Conservation (phyloP, 176 grass and related monocot species). For the Thalia dealbata region DNA sequence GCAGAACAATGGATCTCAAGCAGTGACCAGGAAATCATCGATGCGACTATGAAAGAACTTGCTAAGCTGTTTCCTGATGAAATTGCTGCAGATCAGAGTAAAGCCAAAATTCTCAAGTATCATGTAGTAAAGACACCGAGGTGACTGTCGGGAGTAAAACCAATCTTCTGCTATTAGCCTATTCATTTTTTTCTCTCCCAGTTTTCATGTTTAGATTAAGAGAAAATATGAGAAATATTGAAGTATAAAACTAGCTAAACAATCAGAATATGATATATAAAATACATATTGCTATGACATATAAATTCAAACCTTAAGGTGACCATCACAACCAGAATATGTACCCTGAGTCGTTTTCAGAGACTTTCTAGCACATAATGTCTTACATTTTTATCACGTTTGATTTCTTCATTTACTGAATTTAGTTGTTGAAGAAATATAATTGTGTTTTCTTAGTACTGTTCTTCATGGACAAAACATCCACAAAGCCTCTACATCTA, state of each 20-base stretch:
- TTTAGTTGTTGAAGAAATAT: neutral
- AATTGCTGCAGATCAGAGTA: slow-evolving; percentile 83
- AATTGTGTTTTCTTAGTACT: neutral
- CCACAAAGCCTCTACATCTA: neutral
- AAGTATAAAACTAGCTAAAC: too few species aligned
- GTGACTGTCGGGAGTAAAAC: slow-evolving; percentile 18
- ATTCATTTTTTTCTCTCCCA: slow-evolving; percentile 7
- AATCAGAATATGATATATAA: neutral
- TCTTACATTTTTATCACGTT: neutral
- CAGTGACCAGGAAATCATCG: slow-evolving; percentile 74
- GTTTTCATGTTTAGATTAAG: neutral
- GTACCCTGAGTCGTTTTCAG: neutral
- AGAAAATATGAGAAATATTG: neutral
- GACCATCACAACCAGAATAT: neutral
- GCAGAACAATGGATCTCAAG: slow-evolving; percentile 86
- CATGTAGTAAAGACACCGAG: slow-evolving; percentile 90
- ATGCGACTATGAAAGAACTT: slow-evolving; percentile 85
- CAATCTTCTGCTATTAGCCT: slow-evolving; percentile 4
- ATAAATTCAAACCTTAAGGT: neutral
- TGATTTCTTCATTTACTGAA: neutral
- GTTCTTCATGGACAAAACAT: neutral
- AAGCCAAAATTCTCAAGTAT: slow-evolving; percentile 88
- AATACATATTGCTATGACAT: neutral
- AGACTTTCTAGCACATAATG: neutral
- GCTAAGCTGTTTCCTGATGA: slow-evolving; percentile 90